These are phyloP conservation scores for Clohesyomyces aquaticus DNA, from an alignment of 495 filamentous ascomycete species.

Conservation along the genomic window DNA sequence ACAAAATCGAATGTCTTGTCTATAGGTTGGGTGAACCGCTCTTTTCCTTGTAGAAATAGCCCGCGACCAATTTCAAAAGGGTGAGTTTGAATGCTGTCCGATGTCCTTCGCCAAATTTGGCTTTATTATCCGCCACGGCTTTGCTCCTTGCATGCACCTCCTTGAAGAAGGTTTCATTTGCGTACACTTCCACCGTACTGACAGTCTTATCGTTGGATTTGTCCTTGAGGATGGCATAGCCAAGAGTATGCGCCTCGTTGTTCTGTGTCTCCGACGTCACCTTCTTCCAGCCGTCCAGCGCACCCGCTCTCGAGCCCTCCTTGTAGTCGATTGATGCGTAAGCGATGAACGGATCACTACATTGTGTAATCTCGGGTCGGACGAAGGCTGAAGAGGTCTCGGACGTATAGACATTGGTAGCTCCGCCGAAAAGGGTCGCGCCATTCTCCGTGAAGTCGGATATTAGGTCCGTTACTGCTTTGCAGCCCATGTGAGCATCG, in stretches of 20 bases:
- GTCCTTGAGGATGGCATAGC: slow-evolving; percentile 27
- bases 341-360: slow-evolving; percentile 21
- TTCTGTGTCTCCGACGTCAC: slow-evolving; percentile 22
- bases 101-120: slow-evolving; percentile 22
- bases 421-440: slow-evolving; percentile 16
- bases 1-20: neutral
- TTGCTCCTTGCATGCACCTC: slow-evolving; percentile 30
- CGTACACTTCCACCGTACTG: slow-evolving; percentile 29
- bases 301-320: slow-evolving; percentile 17
- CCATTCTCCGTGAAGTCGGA: slow-evolving; percentile 15
- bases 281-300: slow-evolving; percentile 30
- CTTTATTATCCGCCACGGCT: slow-evolving; percentile 22
- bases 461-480: slow-evolving; percentile 7
- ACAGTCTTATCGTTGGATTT: slow-evolving; percentile 13
- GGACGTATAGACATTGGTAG: neutral
- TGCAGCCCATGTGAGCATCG: slow-evolving; percentile 23
- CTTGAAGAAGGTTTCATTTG: slow-evolving; percentile 23
- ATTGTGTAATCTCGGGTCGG: slow-evolving; percentile 11
- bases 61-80: slow-evolving; percentile 28
- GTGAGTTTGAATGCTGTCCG: slow-evolving; percentile 10
- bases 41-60: slow-evolving; percentile 27
- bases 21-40: slow-evolving; percentile 15
- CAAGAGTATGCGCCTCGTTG: slow-evolving; percentile 28
- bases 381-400: slow-evolving; percentile 18
- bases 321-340: slow-evolving; percentile 33